A percentile compares a stretch with the other conserved stretches of the same genome.
Evolutionary conservation across 106 monocot genomes (phyloP).

Genomic region (Dendrobium catenatum): DNA sequence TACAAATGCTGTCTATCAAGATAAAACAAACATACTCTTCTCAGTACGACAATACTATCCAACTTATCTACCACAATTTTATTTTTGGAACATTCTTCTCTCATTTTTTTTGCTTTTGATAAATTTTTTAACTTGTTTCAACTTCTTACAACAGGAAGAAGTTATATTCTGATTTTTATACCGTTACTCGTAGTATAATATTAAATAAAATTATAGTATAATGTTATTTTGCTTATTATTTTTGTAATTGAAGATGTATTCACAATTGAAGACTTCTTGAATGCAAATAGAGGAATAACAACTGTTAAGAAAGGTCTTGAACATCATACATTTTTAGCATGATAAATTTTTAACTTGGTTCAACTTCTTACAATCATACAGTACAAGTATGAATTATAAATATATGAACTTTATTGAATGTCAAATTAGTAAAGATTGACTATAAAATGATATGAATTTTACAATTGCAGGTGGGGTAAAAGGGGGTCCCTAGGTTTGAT

Average conservation of each 20-base stretch:
- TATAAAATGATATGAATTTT: no score
- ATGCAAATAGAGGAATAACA: not conserved
- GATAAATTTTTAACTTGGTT: no score
- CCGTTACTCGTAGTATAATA: not conserved
- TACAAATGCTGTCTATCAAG: conserved; percentile 95
- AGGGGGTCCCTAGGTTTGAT: no score
- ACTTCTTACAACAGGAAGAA: not conserved
- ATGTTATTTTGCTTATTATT: not conserved
- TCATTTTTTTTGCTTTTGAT: not conserved
- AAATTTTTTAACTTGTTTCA: not conserved
- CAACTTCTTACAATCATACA: no score
- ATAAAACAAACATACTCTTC: conserved; percentile 98
- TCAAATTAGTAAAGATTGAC: no score
- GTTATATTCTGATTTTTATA: not conserved
- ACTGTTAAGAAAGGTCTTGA: not conserved
- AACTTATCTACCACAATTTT: not conserved
- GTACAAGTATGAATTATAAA: no score
- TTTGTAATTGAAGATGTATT: not conserved
- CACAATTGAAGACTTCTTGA: not conserved
- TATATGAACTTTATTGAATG: no score
- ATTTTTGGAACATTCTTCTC: not conserved
- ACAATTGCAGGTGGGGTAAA: no score
- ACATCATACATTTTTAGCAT: not conserved
- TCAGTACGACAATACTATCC: conserved; percentile 53
- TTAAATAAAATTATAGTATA: not conserved